These are phyloP conservation scores for Pistacia atlantica DNA, from an alignment of 345 rosid genomes.

Conservation along the genomic window DNA sequence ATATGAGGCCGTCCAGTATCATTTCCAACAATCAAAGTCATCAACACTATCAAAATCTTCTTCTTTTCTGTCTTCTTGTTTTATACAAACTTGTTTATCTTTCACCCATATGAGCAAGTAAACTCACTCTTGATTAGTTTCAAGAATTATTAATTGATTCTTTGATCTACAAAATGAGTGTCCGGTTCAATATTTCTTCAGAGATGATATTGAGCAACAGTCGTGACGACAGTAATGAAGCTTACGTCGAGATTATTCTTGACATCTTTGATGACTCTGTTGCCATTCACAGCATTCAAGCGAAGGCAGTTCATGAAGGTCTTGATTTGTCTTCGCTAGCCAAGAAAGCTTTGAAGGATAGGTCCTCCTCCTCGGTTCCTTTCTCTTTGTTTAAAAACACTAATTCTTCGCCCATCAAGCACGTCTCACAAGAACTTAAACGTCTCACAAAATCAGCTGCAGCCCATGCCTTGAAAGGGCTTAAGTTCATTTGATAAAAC, in stretches of 20 bases:
- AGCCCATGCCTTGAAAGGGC: conserved; percentile 76
- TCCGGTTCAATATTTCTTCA: conserved; percentile 58
- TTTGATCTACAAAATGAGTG: too few species aligned
- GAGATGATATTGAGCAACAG: conserved; percentile 15
- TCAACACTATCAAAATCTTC: too few species aligned
- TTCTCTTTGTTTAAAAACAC: conserved; percentile 57
- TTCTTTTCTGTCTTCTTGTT: too few species aligned
- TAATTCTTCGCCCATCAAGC: conserved; percentile 54
- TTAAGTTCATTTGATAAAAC: conserved; percentile 52
- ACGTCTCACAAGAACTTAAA: conserved; percentile 77
- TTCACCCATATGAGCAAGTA: too few species aligned
- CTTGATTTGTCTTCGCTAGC: conserved; percentile 69
- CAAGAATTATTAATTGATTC: too few species aligned
- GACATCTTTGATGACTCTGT: conserved; percentile 78
- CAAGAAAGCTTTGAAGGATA: conserved; percentile 59
- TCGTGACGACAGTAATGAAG: conserved; percentile 16
- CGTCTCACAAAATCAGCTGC: conserved; percentile 79
- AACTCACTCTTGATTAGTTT: too few species aligned
- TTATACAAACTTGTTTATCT: too few species aligned
- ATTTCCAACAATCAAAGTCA: too few species aligned
- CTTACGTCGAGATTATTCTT: conserved; percentile 79
- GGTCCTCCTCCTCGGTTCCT: conserved; percentile 38
- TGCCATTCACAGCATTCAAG: conserved; percentile 83
- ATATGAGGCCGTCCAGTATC: too few species aligned
- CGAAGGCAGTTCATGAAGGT: conserved; percentile 43